Conservation (phyloP, 768 basidiomycete genomes). For the Termitomyces sp. region DNA sequence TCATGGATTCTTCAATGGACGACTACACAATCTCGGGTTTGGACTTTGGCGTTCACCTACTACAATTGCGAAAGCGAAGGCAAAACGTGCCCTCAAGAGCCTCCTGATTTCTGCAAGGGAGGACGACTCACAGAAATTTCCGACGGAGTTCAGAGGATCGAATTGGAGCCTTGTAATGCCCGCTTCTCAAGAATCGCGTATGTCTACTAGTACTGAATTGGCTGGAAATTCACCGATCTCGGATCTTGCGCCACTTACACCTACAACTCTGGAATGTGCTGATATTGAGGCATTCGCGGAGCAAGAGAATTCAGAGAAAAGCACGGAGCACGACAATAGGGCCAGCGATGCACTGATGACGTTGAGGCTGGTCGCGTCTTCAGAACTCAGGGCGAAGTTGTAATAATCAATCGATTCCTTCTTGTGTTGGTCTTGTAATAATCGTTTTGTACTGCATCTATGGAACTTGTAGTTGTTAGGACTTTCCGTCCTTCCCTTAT, state of each 20-base stretch:
- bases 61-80: conserved; percentile 8
- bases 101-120: not conserved
- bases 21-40: conserved; percentile 9
- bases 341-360: conserved; percentile 7
- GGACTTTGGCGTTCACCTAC: conserved; percentile 11
- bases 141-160: conserved; percentile 11
- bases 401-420: not conserved
- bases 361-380: conserved; percentile 13
- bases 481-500: not conserved
- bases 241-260: conserved; percentile 4
- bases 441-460: not conserved
- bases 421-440: not conserved
- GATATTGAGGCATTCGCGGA: not conserved
- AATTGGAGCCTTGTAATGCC: conserved; percentile 13
- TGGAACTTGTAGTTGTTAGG: not conserved
- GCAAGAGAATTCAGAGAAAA: conserved; percentile 1
- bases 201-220: not conserved
- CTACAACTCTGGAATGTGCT: conserved; percentile 1
- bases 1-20: conserved; percentile 11
- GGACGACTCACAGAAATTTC: not conserved
- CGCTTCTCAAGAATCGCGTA: not conserved
- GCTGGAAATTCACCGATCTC: conserved; percentile 4
- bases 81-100: conserved; percentile 6
- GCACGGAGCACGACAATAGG: not conserved
- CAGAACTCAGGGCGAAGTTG: not conserved